These are phyloP conservation scores for Durotheca rogersii DNA, from an alignment of 495 filamentous ascomycete genomes.

Conservation along the genomic window DNA sequence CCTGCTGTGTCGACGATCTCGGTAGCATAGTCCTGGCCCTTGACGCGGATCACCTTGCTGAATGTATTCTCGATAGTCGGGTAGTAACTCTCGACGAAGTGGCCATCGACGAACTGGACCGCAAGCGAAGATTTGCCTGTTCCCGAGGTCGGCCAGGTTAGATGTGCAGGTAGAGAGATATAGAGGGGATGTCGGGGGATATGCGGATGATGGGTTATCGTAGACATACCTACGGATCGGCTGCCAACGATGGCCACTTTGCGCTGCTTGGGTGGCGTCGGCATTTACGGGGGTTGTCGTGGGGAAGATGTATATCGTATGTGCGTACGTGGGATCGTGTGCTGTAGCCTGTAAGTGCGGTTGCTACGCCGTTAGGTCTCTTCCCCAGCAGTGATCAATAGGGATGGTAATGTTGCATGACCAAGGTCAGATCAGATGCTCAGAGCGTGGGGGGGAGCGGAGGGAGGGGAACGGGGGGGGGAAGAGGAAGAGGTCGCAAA, in stretches of 20 bases:
- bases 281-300: slow-evolving; percentile 54
- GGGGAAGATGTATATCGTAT: too few species aligned
- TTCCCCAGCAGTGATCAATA: background rate
- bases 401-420: slow-evolving; percentile 21
- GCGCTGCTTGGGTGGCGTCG: slow-evolving; percentile 83
- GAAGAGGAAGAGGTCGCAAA: slow-evolving; percentile 1
- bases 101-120: slow-evolving; percentile 94
- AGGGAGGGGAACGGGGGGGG: too few species aligned
- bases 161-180: too few species aligned
- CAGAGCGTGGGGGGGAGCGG: slow-evolving; percentile 8
- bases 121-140: slow-evolving; percentile 96
- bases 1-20: slow-evolving; percentile 99
- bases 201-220: slow-evolving; percentile 1
- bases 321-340: slow-evolving; percentile 3
- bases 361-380: slow-evolving; percentile 10
- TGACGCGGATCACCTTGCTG: slow-evolving; percentile 87
- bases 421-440: slow-evolving; percentile 2
- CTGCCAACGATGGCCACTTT: slow-evolving; percentile 99
- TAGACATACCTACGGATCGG: slow-evolving; percentile 83
- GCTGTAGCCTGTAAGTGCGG: slow-evolving; percentile 14
- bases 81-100: slow-evolving; percentile 99
- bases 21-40: slow-evolving; percentile 88
- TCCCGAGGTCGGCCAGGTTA: slow-evolving; percentile 19
- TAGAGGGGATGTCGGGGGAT: too few species aligned
- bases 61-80: slow-evolving; percentile 99